Conservation (phyloP, 108 stramenopile genomes). For the Skeletonema grethae region DNA sequence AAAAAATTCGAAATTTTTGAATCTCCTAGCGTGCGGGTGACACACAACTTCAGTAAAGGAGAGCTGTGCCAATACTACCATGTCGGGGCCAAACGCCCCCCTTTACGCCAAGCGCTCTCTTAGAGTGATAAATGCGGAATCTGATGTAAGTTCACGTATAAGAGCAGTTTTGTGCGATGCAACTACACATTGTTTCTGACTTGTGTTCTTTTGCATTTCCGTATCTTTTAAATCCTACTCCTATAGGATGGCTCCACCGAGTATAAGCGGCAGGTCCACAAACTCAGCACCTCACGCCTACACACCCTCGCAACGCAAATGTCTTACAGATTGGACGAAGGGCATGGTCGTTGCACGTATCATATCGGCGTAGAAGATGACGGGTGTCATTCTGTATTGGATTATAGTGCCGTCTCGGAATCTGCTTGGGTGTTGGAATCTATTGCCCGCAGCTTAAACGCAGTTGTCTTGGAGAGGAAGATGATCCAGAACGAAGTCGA, state of each 20-base stretch:
- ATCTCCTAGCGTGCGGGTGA: no score
- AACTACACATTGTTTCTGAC: background rate
- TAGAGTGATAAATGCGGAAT: constrained; percentile 38
- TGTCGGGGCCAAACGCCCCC: background rate
- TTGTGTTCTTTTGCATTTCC: background rate
- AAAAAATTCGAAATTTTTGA: no score
- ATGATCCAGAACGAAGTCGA: constrained; percentile 84
- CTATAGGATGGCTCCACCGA: constrained; percentile 80
- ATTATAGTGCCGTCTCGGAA: constrained; percentile 65
- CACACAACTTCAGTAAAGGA: no score
- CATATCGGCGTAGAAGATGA: constrained; percentile 86
- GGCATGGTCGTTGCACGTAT: constrained; percentile 72
- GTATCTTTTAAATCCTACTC: background rate
- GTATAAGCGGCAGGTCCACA: constrained; percentile 85
- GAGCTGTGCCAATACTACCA: background rate
- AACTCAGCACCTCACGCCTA: constrained; percentile 58
- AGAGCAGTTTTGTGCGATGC: background rate
- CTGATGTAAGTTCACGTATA: constrained; percentile 22
- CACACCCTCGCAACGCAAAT: constrained; percentile 86
- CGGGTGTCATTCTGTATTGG: constrained; percentile 81
- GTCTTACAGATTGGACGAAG: constrained; percentile 84
- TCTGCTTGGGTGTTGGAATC: constrained; percentile 69
- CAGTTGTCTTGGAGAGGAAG: constrained; percentile 70
- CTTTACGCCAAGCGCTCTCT: constrained; percentile 24
- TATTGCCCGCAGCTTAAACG: constrained; percentile 75